These are phyloP conservation scores for Fusarium humuli DNA, from an alignment of 2,329 filamentous ascomycete genomes.

Conservation along the genomic window DNA sequence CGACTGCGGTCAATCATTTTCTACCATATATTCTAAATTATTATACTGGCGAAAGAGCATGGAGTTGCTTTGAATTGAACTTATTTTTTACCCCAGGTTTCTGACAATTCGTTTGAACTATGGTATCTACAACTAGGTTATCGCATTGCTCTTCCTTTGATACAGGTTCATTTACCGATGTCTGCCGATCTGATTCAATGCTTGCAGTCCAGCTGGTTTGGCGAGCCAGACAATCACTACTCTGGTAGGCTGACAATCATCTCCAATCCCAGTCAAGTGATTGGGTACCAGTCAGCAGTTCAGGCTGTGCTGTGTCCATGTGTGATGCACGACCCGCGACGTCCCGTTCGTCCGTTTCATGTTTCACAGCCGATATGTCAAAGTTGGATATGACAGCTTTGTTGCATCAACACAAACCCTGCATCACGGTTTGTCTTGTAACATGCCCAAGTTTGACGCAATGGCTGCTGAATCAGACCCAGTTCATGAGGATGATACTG, in stretches of 20 bases:
- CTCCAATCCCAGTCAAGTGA: constrained; percentile 27
- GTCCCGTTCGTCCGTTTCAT: not conserved
- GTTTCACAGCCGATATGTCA: constrained; percentile 24
- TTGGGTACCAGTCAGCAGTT: constrained; percentile 8
- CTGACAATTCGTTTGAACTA: not conserved
- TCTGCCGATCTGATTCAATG: constrained; percentile 10
- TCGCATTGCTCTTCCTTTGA: not conserved
- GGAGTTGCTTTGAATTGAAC: constrained; percentile 36
- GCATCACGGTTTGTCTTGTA: not conserved
- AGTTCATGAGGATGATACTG: not conserved
- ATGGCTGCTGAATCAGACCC: constrained; percentile 34
- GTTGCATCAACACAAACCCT: constrained; percentile 4
- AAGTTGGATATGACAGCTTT: constrained; percentile 8
- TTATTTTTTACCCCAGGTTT: not conserved
- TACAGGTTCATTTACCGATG: not conserved
- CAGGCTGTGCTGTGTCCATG: constrained; percentile 11
- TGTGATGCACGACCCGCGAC: constrained; percentile 24
- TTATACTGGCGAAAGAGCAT: constrained; percentile 8
- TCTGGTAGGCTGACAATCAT: constrained; percentile 7
- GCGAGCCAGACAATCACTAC: constrained; percentile 22
- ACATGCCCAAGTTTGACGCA: constrained; percentile 15
- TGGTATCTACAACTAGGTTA: not conserved
- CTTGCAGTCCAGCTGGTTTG: not conserved
- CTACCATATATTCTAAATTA: not conserved
- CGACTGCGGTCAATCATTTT: constrained; percentile 14